phyloP scores from a whole-genome alignment of 1,284 basidiomycete genomes.

The Quambalaria eucalypti region DNA sequence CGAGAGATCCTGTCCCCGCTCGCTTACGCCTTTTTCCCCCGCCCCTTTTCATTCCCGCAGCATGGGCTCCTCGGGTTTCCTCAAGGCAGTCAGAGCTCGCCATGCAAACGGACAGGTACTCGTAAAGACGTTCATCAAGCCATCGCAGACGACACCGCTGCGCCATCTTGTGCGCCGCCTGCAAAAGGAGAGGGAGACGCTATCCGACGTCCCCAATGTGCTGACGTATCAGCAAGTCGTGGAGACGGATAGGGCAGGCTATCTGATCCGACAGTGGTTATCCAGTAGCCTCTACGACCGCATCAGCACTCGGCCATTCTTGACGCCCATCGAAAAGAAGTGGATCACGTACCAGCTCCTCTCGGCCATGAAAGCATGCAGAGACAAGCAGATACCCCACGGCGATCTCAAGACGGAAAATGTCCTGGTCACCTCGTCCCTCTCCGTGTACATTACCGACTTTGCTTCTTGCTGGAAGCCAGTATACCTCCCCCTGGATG shows the following conservation, averaged over 20 bases:
- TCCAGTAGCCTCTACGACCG: conserved; percentile 92
- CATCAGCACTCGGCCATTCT: conserved; percentile 92
- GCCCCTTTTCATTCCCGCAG: too few relatives aligned
- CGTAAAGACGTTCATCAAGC: conserved; percentile 73
- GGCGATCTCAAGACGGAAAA: conserved; percentile 98
- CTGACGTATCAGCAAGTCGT: conserved; percentile 82
- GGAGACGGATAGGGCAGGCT: conserved; percentile 93
- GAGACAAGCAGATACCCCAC: conserved; percentile 75
- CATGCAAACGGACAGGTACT: conserved; percentile 65
- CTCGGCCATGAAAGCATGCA: conserved; percentile 71
- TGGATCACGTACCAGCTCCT: conserved; percentile 96
- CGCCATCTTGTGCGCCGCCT: conserved; percentile 61
- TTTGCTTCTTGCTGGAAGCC: conserved; percentile 91
- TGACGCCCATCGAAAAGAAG: conserved; percentile 84
- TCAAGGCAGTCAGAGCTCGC: conserved; percentile 77
- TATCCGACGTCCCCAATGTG: conserved; percentile 76
- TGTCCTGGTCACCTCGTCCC: conserved; percentile 89
- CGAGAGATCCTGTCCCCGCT: too few relatives aligned
- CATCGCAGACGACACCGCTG: conserved; percentile 63
- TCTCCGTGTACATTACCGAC: conserved; percentile 89
- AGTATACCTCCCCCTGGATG: conserved; percentile 85
- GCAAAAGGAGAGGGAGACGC: conserved; percentile 69
- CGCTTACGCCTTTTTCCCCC: too few relatives aligned
- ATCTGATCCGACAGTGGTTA: conserved; percentile 88
- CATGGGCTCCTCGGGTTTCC: conserved; percentile 80